These are phyloP conservation scores for Gnaphalium uliginosum DNA, from an alignment of 129 eudicot species.

Conservation along the genomic window DNA sequence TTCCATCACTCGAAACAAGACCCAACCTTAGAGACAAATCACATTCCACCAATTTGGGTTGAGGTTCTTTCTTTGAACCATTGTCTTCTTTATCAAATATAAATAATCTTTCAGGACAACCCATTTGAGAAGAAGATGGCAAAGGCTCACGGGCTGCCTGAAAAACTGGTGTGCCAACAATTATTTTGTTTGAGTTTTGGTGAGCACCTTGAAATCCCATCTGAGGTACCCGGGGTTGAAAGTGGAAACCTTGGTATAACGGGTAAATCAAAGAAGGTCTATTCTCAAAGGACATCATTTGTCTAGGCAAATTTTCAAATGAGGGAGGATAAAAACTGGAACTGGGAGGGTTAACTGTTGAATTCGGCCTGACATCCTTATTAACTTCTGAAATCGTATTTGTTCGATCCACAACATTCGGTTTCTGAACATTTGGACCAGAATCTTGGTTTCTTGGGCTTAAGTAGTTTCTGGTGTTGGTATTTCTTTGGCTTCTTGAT, in stretches of 20 bases:
- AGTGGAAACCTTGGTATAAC: constrained; percentile 58
- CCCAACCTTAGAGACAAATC: constrained; percentile 92
- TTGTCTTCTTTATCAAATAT: constrained; percentile 29
- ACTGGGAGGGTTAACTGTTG: constrained; percentile 31
- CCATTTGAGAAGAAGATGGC: constrained; percentile 32
- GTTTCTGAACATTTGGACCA: constrained; percentile 35
- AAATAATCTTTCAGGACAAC: constrained; percentile 46
- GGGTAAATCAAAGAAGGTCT: constrained; percentile 49
- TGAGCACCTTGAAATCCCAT: constrained; percentile 32
- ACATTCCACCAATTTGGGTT: constrained; percentile 45
- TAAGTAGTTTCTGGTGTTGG: constrained; percentile 68
- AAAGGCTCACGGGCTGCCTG: constrained; percentile 43
- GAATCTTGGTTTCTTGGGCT: constrained; percentile 60
- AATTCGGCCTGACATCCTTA: constrained; percentile 32
- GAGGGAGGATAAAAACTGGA: constrained; percentile 35
- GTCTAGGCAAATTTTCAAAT: constrained; percentile 37
- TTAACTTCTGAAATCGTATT: constrained; percentile 34
- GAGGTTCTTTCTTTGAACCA: constrained; percentile 28
- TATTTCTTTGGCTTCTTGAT: constrained; percentile 78
- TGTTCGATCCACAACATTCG: constrained; percentile 22
- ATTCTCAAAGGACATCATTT: constrained; percentile 34
- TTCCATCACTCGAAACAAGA: constrained; percentile 35
- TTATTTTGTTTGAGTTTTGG: constrained; percentile 36
- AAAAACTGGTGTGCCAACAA: constrained; percentile 67
- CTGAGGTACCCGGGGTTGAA: constrained; percentile 42